Evolutionary conservation across 306 rosid species (phyloP), one percentile per base, ranked within the genome.

Genomic region (Sesbania bispinosa): DNA sequence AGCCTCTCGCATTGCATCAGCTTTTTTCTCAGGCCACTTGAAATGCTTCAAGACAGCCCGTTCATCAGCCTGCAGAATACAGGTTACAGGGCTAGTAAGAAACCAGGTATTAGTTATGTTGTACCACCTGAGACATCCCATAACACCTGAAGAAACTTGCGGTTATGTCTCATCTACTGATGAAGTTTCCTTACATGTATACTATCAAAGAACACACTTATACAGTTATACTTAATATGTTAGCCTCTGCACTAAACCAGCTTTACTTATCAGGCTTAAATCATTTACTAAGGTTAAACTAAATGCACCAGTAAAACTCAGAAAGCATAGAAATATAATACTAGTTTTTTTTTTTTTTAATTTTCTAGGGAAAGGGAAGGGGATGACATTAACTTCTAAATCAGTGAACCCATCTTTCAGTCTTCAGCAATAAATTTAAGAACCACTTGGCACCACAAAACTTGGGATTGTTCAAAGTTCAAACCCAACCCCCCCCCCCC

Each of bases 1-100:
- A 23, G 98, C 97, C 77, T 93, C 98, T 84, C 93, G 82, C 87
- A 90, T 75, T 75, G 98, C 88, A 82, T 90, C 98, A 2, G 97
- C 98, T 88, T 88, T 93, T 72, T 76, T 88, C 92, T 93, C 98
- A 0, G 98, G 98, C 98, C 98, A 93, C 69, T 93, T 88, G 66
- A 93, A 93, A 75, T 93, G 97, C 88, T 87, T 93, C 75, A 93
- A 80, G 45, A 93, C 98, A 35, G 97, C 90, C 19, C 85, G 84
- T 62, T 93, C 98, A 67, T 93, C 97, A 21, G 97, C 96, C 98
- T 93, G 86, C 66, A 62, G 33, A 77, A 70, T 61, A 71, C 55
- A 74, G 16, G 53, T 63, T 62, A 63, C 26, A 6, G 6, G 60
- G 59, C 71, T 48, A 58, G 2, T 52, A 43, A 24, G 48, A 74